Evolutionary conservation across 129 eudicot genomes (phyloP), one percentile per base, ranked within the genome.

Genomic region (Flaveria bidentis): DNA sequence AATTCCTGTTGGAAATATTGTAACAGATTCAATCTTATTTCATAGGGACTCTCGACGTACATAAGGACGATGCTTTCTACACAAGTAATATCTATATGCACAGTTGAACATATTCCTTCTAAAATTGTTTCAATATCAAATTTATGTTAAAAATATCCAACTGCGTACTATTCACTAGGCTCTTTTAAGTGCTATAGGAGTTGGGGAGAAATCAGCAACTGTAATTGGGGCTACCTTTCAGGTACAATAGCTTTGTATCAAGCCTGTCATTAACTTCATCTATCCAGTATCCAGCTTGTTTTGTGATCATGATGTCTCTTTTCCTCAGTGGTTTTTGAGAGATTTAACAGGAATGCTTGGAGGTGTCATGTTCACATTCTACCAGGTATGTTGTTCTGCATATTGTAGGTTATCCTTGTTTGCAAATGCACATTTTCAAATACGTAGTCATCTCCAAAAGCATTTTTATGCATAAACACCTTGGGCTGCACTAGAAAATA

Each of bases 331-430:
- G 97, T 94, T 94, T 82, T 82, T 94, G 86, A 89, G 97, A 81
- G 99, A 94, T 89, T 86, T 94, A 73, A 94, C 92, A 33, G 99
- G 99, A 83, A 94, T 94, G 97, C 92, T 94, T 76, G 97, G 98
- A 71, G 96, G 98, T 46, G 82, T 94, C 81, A 73, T 94, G 74
- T 94, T 94, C 83, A 91, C 97, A 65, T 94, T 88, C 82, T 91
- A 94, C 80, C 98, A 91, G 96, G 98, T 91, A 36, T 76, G 52
- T 71, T 57, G 14, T 53, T 51, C 8, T 33, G 61, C 23, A 26
- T 44, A 62, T 72, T 23, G 55, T 77, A 20, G 8, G 50, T 52
- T 17, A 60, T 73, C 71, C 41, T 45, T 80, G 58, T 58, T 41
- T 39, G 41, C 55, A 15, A 15, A 28, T 73, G 26, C 44, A 53